Evolutionary conservation across 1,284 basidiomycete species (phyloP), one percentile per base, ranked within the genome.

Genomic region (Boletus mariae): DNA sequence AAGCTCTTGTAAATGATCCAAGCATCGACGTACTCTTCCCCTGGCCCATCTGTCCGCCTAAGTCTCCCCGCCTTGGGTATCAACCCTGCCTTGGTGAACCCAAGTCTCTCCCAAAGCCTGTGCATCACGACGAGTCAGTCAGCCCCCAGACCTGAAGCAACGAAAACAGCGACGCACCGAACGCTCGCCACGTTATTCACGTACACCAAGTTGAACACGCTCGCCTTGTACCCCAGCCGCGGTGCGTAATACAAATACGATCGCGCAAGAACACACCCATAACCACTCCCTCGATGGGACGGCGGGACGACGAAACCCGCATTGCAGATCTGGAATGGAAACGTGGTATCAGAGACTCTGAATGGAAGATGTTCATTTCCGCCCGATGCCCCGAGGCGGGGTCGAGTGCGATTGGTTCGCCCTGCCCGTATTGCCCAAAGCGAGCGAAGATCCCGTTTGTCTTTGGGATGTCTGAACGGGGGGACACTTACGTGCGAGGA

Each of bases 141-240:
- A 29, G 4, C 41, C 25, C 23, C 17, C 9, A 12, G 38, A 40
- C 17, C 4, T 4, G 37, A 11, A 10, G 17, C 9, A 8, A 12
- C 3, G 10, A 12, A 10, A 15, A 29, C 26, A 44, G 28, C 28
- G 9, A 52, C 51, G 25, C 25, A 85, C 85, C 75, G 80, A 54
- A 90, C 71, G 52, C 84, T 88, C 12, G 87, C 86, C 42, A 75
- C 69, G 70, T 91, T 92, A 73, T 87, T 93, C 37, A 85, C 83
- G 71, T 91, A 98, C 34, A 97, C 94, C 45, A 98, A 79, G 68
- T 98, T 98, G 78, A 97, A 98, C 15, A 98, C 91, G 61, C 89
- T 93, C 0, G 83, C 91, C 61, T 84, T 79, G 75, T 95, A 98
- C 9, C 94, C 88, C 26, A 92, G 72, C 34, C 73, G 73, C 0